Evolutionary conservation across 1,139 yeast genomes (phyloP).

Genomic region (Suhomyces wounanorum): DNA sequence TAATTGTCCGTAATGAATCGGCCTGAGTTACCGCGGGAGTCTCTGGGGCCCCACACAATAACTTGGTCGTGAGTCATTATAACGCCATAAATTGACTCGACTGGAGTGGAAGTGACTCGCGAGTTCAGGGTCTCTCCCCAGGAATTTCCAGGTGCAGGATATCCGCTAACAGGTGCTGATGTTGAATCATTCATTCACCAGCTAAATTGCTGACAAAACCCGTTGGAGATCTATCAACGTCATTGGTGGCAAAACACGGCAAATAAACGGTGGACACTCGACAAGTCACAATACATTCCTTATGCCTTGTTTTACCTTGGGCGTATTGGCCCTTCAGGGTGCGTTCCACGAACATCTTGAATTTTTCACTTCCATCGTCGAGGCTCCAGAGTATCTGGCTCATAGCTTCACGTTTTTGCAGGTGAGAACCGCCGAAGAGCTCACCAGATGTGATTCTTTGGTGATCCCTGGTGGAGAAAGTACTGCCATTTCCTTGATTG

Average conservation of each 20-base stretch:
- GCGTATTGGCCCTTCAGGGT: conserved; percentile 81
- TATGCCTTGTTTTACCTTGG: conserved; percentile 33
- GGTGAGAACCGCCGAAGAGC: conserved; percentile 55
- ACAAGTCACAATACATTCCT: neutral
- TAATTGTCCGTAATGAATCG: neutral
- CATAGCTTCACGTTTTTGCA: conserved; percentile 39
- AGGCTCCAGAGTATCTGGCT: conserved; percentile 20
- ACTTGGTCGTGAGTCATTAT: neutral
- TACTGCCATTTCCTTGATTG: conserved; percentile 72
- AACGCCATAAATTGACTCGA: neutral
- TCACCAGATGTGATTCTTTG: conserved; percentile 56
- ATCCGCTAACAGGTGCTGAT: neutral
- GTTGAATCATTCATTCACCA: neutral
- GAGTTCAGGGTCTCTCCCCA: neutral
- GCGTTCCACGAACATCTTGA: conserved; percentile 75
- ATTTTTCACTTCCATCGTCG: conserved; percentile 47
- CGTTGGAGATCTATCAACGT: neutral
- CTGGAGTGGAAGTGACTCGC: neutral
- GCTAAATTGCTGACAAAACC: neutral
- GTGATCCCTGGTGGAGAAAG: conserved; percentile 86
- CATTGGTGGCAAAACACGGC: neutral
- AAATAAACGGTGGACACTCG: no score
- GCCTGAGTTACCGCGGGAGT: neutral
- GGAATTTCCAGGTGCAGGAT: neutral
- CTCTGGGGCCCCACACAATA: neutral